phyloP scores from a whole-genome alignment of 1,139 yeast genomes.

The Magnusiomyces sp. region DNA sequence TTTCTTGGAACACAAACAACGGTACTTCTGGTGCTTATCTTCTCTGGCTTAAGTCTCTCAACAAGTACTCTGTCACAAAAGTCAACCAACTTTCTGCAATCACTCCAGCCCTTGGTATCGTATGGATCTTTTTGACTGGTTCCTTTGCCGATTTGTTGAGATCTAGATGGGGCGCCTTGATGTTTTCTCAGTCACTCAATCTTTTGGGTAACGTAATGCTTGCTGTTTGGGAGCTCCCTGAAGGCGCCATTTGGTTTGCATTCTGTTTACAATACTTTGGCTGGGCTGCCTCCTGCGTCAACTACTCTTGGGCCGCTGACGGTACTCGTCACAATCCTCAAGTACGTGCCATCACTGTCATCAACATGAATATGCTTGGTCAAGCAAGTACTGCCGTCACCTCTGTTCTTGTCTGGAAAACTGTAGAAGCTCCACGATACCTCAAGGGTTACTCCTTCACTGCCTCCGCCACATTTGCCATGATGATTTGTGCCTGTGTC shows the following conservation, averaged over 20 bases:
- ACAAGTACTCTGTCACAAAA: slow-evolving; percentile 37
- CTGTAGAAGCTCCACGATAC: slow-evolving; percentile 46
- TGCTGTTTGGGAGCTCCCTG: slow-evolving; percentile 41
- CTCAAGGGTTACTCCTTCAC: slow-evolving; percentile 46
- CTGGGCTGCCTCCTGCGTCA: too few species aligned
- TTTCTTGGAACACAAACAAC: slow-evolving; percentile 56
- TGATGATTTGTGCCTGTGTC: slow-evolving; percentile 39
- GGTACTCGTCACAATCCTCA: slow-evolving; percentile 25
- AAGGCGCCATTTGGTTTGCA: slow-evolving; percentile 42
- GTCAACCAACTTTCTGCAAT: slow-evolving; percentile 39
- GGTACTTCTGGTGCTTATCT: too few species aligned
- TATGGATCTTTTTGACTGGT: slow-evolving; percentile 41
- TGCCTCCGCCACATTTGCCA: slow-evolving; percentile 43
- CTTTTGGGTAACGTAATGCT: slow-evolving; percentile 38
- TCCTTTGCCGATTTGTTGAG: slow-evolving; percentile 44
- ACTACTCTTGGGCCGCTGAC: slow-evolving; percentile 19
- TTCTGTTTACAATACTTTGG: too few species aligned
- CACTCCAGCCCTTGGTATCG: slow-evolving; percentile 45
- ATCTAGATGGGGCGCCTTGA: slow-evolving; percentile 49
- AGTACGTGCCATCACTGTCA: slow-evolving; percentile 35
- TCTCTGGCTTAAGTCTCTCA: too few species aligned
- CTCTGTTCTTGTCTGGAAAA: slow-evolving; percentile 15
- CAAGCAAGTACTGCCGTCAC: slow-evolving; percentile 24
- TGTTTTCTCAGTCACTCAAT: slow-evolving; percentile 44
- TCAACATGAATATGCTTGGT: slow-evolving; percentile 35